These are phyloP conservation scores for Fusarium torreyae DNA, from an alignment of 2,329 filamentous ascomycete species.

Conservation along the genomic window DNA sequence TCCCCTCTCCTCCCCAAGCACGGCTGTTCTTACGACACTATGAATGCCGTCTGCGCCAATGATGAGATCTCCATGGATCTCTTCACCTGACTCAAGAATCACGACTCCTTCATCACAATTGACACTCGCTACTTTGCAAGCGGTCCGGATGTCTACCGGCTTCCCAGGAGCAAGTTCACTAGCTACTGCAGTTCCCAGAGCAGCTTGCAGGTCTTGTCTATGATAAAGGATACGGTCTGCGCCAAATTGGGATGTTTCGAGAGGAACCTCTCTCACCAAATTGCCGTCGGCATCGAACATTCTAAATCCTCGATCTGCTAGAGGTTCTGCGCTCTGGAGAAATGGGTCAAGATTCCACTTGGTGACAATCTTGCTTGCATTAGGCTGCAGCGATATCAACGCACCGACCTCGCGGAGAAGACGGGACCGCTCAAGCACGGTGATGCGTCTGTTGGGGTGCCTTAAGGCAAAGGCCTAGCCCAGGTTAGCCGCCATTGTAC, in stretches of 20 bases:
- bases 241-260: conserved; percentile 37
- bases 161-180: conserved; percentile 22
- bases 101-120: conserved; percentile 39
- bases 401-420: conserved; percentile 44
- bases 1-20: conserved; percentile 26
- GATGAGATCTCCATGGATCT: conserved; percentile 34
- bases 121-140: conserved; percentile 29
- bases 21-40: conserved; percentile 39
- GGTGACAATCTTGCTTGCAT: conserved; percentile 42
- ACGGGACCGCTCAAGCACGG: conserved; percentile 43
- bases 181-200: conserved; percentile 30
- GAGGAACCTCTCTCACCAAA: conserved; percentile 32
- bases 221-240: conserved; percentile 45
- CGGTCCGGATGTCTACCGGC: conserved; percentile 34
- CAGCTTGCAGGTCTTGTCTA: conserved; percentile 40
- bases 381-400: conserved; percentile 41
- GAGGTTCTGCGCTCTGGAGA: conserved; percentile 36
- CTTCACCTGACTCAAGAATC: conserved; percentile 35
- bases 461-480: conserved; percentile 30
- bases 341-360: conserved; percentile 36
- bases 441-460: conserved; percentile 37
- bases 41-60: conserved; percentile 47
- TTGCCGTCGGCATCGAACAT: conserved; percentile 38
- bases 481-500: neutral
- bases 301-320: conserved; percentile 40